These are phyloP conservation scores for Crassisporium funariophilum DNA, from an alignment of 768 basidiomycete genomes.

Conservation along the genomic window DNA sequence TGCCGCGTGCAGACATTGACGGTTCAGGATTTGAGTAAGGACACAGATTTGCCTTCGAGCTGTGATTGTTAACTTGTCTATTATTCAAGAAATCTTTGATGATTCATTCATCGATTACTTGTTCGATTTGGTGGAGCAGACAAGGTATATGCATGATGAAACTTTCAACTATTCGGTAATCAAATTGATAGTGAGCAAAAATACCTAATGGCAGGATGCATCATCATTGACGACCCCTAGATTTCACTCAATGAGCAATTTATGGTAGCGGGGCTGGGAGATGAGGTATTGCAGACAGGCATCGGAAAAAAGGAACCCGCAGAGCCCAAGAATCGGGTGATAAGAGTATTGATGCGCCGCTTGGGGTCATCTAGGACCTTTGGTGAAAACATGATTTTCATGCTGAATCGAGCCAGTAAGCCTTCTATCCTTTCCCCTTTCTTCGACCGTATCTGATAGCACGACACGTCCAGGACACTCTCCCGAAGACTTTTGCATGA, in stretches of 20 bases:
- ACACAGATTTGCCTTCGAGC: no score
- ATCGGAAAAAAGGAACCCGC: conserved; percentile 25
- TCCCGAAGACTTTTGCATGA: conserved; percentile 92
- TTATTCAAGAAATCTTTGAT: conserved; percentile 68
- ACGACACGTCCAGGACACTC: conserved; percentile 82
- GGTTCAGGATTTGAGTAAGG: conserved; percentile 76
- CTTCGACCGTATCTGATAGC: no score
- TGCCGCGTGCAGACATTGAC: conserved; percentile 88
- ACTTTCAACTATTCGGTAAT: conserved; percentile 95
- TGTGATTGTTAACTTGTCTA: no score
- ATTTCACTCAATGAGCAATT: conserved; percentile 97
- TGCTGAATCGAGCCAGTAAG: conserved; percentile 93
- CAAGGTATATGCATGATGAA: conserved; percentile 85
- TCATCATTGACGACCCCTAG: conserved; percentile 39
- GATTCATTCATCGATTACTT: conserved; percentile 86
- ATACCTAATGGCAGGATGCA: background rate
- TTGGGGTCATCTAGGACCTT: conserved; percentile 90
- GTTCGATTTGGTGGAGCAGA: conserved; percentile 93
- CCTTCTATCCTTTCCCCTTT: conserved; percentile 16
- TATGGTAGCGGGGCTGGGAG: conserved; percentile 80
- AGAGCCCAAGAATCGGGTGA: conserved; percentile 72
- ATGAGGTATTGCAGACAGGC: conserved; percentile 26
- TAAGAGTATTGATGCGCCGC: conserved; percentile 82
- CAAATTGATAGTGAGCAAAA: conserved; percentile 76
- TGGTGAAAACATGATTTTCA: conserved; percentile 98